Percentiles rank a stretch among this genome's conserved stretches.
Evolutionary conservation across 2,329 filamentous ascomycete species (phyloP).

Genomic region (Xenoacremonium recifei): DNA sequence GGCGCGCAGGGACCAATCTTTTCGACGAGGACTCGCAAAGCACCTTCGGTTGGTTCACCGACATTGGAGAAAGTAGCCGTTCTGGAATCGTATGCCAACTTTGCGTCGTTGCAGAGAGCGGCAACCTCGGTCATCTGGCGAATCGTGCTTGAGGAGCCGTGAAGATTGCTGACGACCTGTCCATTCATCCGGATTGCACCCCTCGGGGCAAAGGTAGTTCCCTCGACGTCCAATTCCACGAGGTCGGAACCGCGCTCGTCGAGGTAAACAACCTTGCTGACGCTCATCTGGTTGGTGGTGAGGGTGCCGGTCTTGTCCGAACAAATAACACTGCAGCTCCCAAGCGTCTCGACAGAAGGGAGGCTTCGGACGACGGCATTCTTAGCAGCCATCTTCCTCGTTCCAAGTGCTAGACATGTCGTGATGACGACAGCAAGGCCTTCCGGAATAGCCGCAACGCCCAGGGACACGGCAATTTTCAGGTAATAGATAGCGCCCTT

Average conservation of each 20-base stretch:
- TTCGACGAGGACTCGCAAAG: conserved; percentile 84
- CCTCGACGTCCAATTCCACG: conserved; percentile 85
- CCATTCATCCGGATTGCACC: conserved; percentile 71
- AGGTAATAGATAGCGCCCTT: conserved; percentile 99
- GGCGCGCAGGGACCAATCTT: conserved; percentile 85
- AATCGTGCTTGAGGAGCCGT: conserved; percentile 71
- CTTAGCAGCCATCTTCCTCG: conserved; percentile 97
- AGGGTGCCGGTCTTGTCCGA: conserved; percentile 98
- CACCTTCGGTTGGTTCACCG: conserved; percentile 94
- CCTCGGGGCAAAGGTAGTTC: conserved; percentile 85
- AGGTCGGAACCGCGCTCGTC: conserved; percentile 70
- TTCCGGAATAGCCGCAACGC: conserved; percentile 96
- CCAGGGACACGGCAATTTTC: conserved; percentile 97
- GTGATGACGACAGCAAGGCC: conserved; percentile 97
- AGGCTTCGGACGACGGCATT: conserved; percentile 96
- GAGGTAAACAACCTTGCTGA: conserved; percentile 87
- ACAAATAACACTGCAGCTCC: conserved; percentile 99
- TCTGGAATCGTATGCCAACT: conserved; percentile 77
- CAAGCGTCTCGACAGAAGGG: conserved; percentile 94
- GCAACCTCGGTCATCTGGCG: conserved; percentile 72
- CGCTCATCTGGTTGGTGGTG: conserved; percentile 99
- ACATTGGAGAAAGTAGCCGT: conserved; percentile 74
- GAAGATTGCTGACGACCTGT: conserved; percentile 65
- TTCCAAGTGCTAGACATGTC: conserved; percentile 94
- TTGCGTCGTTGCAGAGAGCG: conserved; percentile 85